A percentile compares a stretch with the other conserved stretches of the same genome.
Evolutionary conservation across 345 rosid species (phyloP).

Genomic region (Camelina neglecta): DNA sequence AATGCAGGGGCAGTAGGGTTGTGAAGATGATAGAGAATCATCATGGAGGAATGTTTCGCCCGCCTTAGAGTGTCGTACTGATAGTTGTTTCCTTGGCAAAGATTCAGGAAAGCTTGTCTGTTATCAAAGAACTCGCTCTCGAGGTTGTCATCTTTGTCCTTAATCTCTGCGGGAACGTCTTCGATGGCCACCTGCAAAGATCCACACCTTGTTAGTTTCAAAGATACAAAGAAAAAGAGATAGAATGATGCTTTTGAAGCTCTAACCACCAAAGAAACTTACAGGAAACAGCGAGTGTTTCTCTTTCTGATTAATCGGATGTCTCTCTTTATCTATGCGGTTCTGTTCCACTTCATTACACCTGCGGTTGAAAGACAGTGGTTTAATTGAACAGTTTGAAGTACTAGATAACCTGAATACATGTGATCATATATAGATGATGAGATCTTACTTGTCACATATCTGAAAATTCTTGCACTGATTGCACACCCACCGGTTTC

Average conservation of each 20-base stretch:
- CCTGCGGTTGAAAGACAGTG: constrained; percentile 44
- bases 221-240: neutral
- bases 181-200: constrained; percentile 59
- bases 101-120: constrained; percentile 90
- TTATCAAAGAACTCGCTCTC: constrained; percentile 92
- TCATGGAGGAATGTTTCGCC: constrained; percentile 97
- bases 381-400: neutral
- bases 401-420: neutral
- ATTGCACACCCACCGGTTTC: constrained; percentile 82
- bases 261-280: constrained; percentile 41
- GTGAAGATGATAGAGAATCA: constrained; percentile 97
- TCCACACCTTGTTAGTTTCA: constrained; percentile 22
- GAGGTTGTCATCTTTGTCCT: constrained; percentile 82
- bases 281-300: constrained; percentile 70
- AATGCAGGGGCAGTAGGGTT: constrained; percentile 96
- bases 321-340: constrained; percentile 74
- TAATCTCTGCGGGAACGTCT: constrained; percentile 69
- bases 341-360: constrained; percentile 77
- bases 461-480: constrained; percentile 88
- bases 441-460: constrained; percentile 73
- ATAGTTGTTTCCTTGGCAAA: constrained; percentile 94
- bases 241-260: neutral
- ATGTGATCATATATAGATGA: neutral
- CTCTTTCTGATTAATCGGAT: constrained; percentile 74
- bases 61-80: constrained; percentile 93